Conservation (phyloP, 805 yeast genomes). For the Saccharomycopsis guyanensis region DNA sequence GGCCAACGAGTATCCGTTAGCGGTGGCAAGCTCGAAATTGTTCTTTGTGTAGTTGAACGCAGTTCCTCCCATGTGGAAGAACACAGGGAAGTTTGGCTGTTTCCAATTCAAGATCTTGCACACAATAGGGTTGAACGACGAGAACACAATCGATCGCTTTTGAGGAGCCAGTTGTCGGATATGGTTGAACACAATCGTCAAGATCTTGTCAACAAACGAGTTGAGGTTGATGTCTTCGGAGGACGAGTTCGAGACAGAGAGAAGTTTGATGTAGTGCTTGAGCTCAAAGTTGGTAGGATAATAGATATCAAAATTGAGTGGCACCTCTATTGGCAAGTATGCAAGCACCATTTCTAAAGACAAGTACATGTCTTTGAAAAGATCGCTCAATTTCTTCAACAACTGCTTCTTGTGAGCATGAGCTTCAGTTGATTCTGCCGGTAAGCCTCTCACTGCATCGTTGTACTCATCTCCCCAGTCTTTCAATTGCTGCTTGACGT, state of each 20-base stretch:
- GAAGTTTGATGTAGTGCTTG: constrained; percentile 24
- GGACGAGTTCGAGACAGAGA: constrained; percentile 4
- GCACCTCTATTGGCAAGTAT: constrained; percentile 48
- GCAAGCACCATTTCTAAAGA: constrained; percentile 54
- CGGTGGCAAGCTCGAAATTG: constrained; percentile 32
- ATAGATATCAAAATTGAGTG: constrained; percentile 65
- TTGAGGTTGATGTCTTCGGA: constrained; percentile 42
- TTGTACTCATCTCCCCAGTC: constrained; percentile 1
- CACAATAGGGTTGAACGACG: constrained; percentile 81
- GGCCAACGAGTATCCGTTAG: constrained; percentile 34
- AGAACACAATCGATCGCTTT: constrained; percentile 67
- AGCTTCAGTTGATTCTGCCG: constrained; percentile 22
- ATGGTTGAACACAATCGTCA: constrained; percentile 69
- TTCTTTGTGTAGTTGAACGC: constrained; percentile 28
- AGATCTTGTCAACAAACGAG: constrained; percentile 64
- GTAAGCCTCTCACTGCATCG: not conserved
- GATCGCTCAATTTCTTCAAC: constrained; percentile 27
- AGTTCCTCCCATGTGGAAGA: constrained; percentile 72
- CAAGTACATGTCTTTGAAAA: constrained; percentile 43
- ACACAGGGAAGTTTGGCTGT: constrained; percentile 95
- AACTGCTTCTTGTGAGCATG: constrained; percentile 25
- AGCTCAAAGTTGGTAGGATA: constrained; percentile 60
- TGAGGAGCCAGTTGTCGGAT: constrained; percentile 43
- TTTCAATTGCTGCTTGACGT: constrained; percentile 20
- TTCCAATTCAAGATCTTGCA: constrained; percentile 96